Base-by-base conservation (phyloP, 2,329 filamentous ascomycete genomes). In the Arthrobotrys conoides region DNA sequence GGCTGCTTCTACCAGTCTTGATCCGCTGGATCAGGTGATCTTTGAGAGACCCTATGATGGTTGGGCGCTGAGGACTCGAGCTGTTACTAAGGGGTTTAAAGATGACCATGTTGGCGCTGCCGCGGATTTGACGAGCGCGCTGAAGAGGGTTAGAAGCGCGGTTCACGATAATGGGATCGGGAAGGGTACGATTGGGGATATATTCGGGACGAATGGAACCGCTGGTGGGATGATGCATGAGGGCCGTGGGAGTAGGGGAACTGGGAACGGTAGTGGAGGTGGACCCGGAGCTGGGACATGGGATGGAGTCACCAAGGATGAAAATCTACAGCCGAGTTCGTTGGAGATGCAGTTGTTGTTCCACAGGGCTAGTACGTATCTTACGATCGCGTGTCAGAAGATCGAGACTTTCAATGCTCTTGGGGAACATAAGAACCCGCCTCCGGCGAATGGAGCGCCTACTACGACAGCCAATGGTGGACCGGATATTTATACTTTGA, bases 261-360 rank as follows among this genome's bases (percentile, higher is more conserved):
- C 83, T 76, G 82, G 83, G 80, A 83, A 82, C 76, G 84, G 73
- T 1, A 77, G 73, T 36, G 73, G 73, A 16, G 73, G 73, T 51
- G 73, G 73, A 12, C 71, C 80, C 6, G 72, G 72, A 18, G 38
- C 72, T 24, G 66, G 71, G 22, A 73, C 69, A 3, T 59, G 78
- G 70, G 70, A 80, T 89, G 44, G 86, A 87, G 53, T 63, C n/a
- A 77, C 24, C 14, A 71, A 49, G 53, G 73, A 77, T 63, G 89
- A 90, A 67, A 87, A 88, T 81, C 87, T 92, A 79, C 92, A 94
- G 80, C 93, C 93, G 14, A 91, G 87, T 81, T 93, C 92, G 83
- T 86, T 94, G 80, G 91, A 93, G 83, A 87, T 88, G 59, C 93
- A 96, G 82, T 84, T 96, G 3, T 84, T 93, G 3, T 95, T 96